Evolutionary conservation across 2,329 filamentous ascomycete species (phyloP).

Genomic region (Ophiostoma ulmi): DNA sequence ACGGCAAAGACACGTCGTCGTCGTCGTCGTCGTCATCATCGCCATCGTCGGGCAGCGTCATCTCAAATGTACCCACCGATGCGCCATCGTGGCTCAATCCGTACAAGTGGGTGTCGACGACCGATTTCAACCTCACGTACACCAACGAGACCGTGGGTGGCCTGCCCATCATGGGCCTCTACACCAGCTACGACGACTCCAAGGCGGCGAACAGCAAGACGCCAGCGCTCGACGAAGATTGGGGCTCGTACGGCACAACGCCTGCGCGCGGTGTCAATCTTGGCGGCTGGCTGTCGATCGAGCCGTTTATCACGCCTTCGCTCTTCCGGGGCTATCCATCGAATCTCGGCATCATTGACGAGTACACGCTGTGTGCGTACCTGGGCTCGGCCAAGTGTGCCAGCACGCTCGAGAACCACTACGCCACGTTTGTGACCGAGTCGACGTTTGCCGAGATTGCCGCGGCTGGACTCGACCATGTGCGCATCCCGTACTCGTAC

Average conservation of each 20-base stretch:
- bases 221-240: slow-evolving; percentile 67
- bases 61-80: slow-evolving; percentile 43
- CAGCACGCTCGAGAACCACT: slow-evolving; percentile 77
- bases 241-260: slow-evolving; percentile 68
- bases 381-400: slow-evolving; percentile 62
- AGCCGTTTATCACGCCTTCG: slow-evolving; percentile 93
- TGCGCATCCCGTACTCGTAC: slow-evolving; percentile 93
- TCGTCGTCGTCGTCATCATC: slow-evolving; percentile 40
- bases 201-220: slow-evolving; percentile 71
- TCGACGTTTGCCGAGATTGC: slow-evolving; percentile 78
- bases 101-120: slow-evolving; percentile 84
- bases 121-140: slow-evolving; percentile 90
- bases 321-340: slow-evolving; percentile 65
- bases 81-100: slow-evolving; percentile 79
- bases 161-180: slow-evolving; percentile 85
- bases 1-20: slow-evolving; percentile 28
- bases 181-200: slow-evolving; percentile 80
- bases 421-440: slow-evolving; percentile 81
- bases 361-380: slow-evolving; percentile 70
- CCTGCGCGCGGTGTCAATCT: slow-evolving; percentile 88
- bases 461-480: slow-evolving; percentile 85
- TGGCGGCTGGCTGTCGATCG: slow-evolving; percentile 88
- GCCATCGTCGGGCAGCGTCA: slow-evolving; percentile 52
- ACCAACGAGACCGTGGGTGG: slow-evolving; percentile 79
- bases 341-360: slow-evolving; percentile 68